Evolutionary conservation across 2,329 filamentous ascomycete genomes (phyloP).

Genomic region (Alternaria hordeiaustralica): DNA sequence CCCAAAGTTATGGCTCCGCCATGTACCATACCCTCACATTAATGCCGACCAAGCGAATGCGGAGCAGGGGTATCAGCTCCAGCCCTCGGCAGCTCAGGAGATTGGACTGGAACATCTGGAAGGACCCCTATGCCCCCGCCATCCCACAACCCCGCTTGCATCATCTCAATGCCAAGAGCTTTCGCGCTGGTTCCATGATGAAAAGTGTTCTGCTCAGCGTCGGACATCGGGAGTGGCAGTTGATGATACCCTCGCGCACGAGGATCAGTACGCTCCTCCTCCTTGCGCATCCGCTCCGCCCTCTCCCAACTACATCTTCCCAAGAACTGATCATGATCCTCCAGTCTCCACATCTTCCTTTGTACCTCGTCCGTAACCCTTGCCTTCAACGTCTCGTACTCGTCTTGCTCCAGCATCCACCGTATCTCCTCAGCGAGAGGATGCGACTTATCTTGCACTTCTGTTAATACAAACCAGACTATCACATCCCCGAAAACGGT

Average conservation of each 20-base stretch:
- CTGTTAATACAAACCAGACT: neutral
- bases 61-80: neutral
- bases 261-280: neutral
- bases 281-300: neutral
- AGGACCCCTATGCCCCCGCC: neutral
- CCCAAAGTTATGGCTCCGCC: rapidly evolving
- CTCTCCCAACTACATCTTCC: neutral
- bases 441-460: neutral
- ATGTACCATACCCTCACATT: rapidly evolving
- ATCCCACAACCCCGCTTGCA: neutral
- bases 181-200: neutral
- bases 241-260: neutral
- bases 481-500: neutral
- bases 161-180: neutral
- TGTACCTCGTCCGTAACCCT: neutral
- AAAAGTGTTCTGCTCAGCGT: neutral
- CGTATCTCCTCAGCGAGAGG: neutral
- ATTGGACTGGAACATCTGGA: neutral
- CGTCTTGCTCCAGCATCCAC: neutral
- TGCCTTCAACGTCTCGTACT: neutral
- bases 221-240: rapidly evolving
- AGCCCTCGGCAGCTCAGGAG: neutral
- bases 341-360: neutral
- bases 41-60: neutral
- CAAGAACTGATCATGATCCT: neutral